Evolutionary conservation across 192 early-diverging fungal species (phyloP), one percentile per base, ranked within the genome.

Genomic region (Coemansia guatemalensis): DNA sequence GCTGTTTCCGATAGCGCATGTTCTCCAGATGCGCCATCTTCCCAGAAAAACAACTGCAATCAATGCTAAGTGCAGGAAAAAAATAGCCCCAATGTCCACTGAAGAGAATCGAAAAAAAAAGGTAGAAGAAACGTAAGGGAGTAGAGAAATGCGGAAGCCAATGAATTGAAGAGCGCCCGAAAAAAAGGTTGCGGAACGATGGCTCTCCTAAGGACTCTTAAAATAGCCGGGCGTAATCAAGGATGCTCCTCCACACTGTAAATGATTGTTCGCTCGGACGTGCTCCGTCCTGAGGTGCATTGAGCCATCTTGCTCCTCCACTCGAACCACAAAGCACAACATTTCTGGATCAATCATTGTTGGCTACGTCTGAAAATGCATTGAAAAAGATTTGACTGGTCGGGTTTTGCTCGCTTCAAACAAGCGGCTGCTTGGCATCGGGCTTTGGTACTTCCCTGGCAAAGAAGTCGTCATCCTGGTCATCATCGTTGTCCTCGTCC

Each of bases 1-100:
- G 78, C 73, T 81, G 78, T 60, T 71, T 74, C 65, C 78, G 73
- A 62, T 74, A 81, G 73, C 78, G 78, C 78, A 81, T 81, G 50
- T 66, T 81, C 55, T 81, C 78, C 56, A 75, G 63, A 65, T 81
- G 73, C 66, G 78, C 72, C 78, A 81, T 81, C 65, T 61, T 44
- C 39, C 39, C n/a, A n/a, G n/a, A n/a, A 44, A 44, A 17, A 44
- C 39, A 44, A 44, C 39, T 44, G 39, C 39, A 44, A 44, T 44
- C 39, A 44, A 44, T 44, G 39, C 39, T 44, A 44, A 44, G 39
- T 17, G 39, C 14, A 44, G 39, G 39, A 44, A 44, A 59, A 44
- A 44, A 59, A 59, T 41, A 26, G 25, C 35, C 44, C 11, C 20
- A 35, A n/a, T 20, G 25, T 44, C 39, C 14, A 17, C 9, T 44